These are phyloP conservation scores for Auricularia sp. DNA, from an alignment of 768 basidiomycete genomes.

Conservation along the genomic window DNA sequence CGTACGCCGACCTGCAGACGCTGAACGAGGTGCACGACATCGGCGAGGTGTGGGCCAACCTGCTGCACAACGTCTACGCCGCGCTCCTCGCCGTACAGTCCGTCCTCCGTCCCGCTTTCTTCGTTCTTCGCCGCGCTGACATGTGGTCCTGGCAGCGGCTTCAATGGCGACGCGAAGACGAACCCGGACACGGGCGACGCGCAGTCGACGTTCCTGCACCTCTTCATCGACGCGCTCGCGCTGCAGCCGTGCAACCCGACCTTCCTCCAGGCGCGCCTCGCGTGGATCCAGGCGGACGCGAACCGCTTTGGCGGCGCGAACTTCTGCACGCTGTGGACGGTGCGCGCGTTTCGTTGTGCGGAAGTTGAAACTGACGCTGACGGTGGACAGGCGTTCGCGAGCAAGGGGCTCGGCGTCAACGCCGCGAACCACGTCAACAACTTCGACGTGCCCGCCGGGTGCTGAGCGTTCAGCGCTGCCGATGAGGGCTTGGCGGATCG, in stretches of 20 bases:
- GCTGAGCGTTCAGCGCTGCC: slow-evolving; percentile 6
- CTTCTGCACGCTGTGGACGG: slow-evolving; percentile 31
- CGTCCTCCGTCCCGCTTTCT: slow-evolving; percentile 7
- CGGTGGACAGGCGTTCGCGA: slow-evolving; percentile 29
- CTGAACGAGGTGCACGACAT: slow-evolving; percentile 35
- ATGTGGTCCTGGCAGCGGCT: not conserved
- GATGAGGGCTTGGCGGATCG: no score
- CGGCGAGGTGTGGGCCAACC: slow-evolving; percentile 44
- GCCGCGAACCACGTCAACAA: slow-evolving; percentile 25
- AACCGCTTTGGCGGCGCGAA: slow-evolving; percentile 37
- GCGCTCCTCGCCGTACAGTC: slow-evolving; percentile 19
- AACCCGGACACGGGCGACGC: not conserved
- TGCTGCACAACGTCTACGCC: slow-evolving; percentile 27
- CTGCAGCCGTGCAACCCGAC: slow-evolving; percentile 39
- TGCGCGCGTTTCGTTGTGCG: not conserved
- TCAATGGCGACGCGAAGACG: not conserved
- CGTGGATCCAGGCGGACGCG: slow-evolving; percentile 42
- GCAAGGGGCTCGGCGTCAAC: slow-evolving; percentile 34
- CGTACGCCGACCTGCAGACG: slow-evolving; percentile 28
- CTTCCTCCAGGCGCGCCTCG: slow-evolving; percentile 38
- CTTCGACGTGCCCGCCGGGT: slow-evolving; percentile 20
- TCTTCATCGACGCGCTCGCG: slow-evolving; percentile 39
- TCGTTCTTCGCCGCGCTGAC: not conserved
- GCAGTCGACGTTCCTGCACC: slow-evolving; percentile 30
- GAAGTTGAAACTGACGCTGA: no score